These are phyloP conservation scores for Tetrahymena thermophila DNA, from an alignment of 73 alveolate genomes.

Conservation along the genomic window DNA sequence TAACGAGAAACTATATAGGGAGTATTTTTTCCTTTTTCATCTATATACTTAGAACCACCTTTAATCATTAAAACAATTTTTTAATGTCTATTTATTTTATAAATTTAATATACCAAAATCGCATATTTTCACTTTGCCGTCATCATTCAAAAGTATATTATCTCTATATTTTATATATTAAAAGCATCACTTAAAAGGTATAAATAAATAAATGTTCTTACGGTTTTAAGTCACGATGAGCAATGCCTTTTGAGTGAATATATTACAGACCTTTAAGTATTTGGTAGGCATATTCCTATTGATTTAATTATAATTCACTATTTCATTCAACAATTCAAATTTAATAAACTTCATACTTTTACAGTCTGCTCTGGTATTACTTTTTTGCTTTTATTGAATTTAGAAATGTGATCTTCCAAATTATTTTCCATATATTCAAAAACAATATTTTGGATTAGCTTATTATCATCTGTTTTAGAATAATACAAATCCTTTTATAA, in stretches of 20 bases:
- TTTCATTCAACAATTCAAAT: neutral
- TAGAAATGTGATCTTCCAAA: slow-evolving; percentile 71
- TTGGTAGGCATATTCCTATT: neutral
- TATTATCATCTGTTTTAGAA: slow-evolving; percentile 77
- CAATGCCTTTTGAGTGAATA: slow-evolving; percentile 30
- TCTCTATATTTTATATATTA: neutral
- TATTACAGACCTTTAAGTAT: slow-evolving; percentile 27
- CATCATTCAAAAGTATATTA: slow-evolving; percentile 10
- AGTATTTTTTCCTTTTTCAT: slow-evolving; percentile 10
- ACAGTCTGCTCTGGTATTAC: slow-evolving; percentile 13
- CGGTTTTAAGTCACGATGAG: slow-evolving; percentile 45
- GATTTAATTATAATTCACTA: neutral
- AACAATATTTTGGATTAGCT: slow-evolving; percentile 81
- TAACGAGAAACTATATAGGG: slow-evolving; percentile 62
- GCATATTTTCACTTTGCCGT: slow-evolving; percentile 30
- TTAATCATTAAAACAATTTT: neutral
- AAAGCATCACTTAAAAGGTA: neutral
- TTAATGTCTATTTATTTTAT: neutral
- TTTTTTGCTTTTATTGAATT: slow-evolving; percentile 42
- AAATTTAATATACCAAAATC: slow-evolving; percentile 13
- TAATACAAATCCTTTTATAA: slow-evolving; percentile 58
- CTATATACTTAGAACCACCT: slow-evolving; percentile 25
- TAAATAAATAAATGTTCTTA: neutral
- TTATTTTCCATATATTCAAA: slow-evolving; percentile 82
- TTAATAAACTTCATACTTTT: neutral